Percentiles rank a stretch among this genome's conserved stretches.
phyloP scores from a whole-genome alignment of 1,284 basidiomycete genomes.

The Rhodotorula sp. region DNA sequence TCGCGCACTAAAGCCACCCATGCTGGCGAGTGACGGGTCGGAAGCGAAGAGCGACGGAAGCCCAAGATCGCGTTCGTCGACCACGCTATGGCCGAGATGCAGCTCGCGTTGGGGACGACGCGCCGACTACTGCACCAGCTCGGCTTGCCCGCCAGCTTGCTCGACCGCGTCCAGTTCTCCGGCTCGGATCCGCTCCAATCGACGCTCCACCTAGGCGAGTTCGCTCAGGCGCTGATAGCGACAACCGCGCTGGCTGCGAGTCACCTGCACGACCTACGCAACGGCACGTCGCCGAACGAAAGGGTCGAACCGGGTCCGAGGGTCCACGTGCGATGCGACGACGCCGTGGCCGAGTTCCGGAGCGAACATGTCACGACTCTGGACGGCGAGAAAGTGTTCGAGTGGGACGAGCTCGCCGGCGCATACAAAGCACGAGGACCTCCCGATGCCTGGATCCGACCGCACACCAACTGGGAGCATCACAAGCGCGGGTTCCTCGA shows the following conservation, averaged over 20 bases:
- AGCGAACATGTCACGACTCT: constrained; percentile 51
- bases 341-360: constrained; percentile 59
- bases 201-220: constrained; percentile 56
- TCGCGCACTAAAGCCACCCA: too few species aligned
- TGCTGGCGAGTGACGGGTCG: too few species aligned
- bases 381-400: not conserved
- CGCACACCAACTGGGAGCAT: constrained; percentile 67
- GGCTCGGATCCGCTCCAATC: constrained; percentile 50
- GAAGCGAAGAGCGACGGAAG: too few species aligned
- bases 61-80: too few species aligned
- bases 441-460: constrained; percentile 54
- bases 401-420: constrained; percentile 60
- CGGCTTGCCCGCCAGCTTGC: too few species aligned
- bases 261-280: not conserved
- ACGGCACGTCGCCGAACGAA: too few species aligned
- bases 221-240: constrained; percentile 53
- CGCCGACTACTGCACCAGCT: too few species aligned
- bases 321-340: constrained; percentile 59
- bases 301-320: not conserved
- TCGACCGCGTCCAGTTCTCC: too few species aligned
- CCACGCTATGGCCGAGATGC: too few species aligned
- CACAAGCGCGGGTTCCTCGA: constrained; percentile 56
- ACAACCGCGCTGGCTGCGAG: constrained; percentile 39
- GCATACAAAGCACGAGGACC: constrained; percentile 56
- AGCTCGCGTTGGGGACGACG: too few species aligned